Conservation (phyloP, 805 yeast genomes). For the Torulaspora microellipsoides region DNA sequence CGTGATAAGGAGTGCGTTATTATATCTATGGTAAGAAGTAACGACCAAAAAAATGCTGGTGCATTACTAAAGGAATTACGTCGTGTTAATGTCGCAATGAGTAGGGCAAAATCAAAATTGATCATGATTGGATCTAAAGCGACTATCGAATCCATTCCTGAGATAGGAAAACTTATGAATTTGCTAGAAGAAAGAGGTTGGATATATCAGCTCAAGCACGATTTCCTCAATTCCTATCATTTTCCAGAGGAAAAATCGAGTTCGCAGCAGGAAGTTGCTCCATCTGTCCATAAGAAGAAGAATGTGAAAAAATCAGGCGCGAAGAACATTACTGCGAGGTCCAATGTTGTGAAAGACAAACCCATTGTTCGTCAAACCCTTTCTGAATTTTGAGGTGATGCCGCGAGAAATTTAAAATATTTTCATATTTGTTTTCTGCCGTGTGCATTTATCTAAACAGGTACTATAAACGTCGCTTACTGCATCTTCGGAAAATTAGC, state of each 20-base stretch:
- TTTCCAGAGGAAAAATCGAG: constrained; percentile 12
- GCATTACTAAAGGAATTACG: constrained; percentile 83
- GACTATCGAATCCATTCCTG: constrained; percentile 38
- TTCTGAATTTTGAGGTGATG: constrained; percentile 5
- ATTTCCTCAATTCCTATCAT: constrained; percentile 39
- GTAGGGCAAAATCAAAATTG: constrained; percentile 81
- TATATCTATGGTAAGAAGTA: constrained; percentile 84
- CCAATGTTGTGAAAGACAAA: constrained; percentile 18
- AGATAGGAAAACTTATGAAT: constrained; percentile 48
- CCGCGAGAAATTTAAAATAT: background rate
- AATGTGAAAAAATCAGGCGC: constrained; percentile 2
- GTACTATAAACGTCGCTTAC: too few relatives aligned
- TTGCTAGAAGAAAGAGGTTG: constrained; percentile 55
- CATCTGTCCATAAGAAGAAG: background rate
- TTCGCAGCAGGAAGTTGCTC: background rate
- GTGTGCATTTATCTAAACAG: too few relatives aligned
- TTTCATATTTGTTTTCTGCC: too few relatives aligned
- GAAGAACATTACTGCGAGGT: constrained; percentile 12
- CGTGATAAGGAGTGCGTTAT: constrained; percentile 90
- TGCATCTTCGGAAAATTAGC: too few relatives aligned
- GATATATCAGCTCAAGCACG: constrained; percentile 53
- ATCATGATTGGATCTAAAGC: constrained; percentile 74
- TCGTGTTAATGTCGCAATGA: constrained; percentile 89
- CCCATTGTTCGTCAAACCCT: constrained; percentile 24
- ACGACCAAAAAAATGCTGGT: constrained; percentile 61